These are phyloP conservation scores for Ciborinia camelliae DNA, from an alignment of 2,329 filamentous ascomycete genomes.

Conservation along the genomic window DNA sequence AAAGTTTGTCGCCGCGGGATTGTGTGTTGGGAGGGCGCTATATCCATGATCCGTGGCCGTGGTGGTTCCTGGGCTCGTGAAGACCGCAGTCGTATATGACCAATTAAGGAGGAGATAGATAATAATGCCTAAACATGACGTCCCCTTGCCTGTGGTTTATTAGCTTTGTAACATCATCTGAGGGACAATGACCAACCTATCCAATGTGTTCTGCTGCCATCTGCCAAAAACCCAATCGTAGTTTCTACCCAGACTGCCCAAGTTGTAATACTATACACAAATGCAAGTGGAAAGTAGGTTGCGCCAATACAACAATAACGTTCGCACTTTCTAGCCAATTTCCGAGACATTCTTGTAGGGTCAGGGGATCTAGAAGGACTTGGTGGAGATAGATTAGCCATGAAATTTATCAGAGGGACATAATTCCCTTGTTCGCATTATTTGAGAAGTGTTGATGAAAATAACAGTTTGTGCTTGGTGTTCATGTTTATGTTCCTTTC, in stretches of 20 bases:
- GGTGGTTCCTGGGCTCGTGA: constrained; percentile 79
- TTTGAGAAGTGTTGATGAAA: constrained; percentile 5
- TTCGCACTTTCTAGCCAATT: constrained; percentile 69
- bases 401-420: constrained; percentile 22
- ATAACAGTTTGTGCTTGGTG: not conserved
- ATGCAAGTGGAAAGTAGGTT: constrained; percentile 81
- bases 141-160: constrained; percentile 45
- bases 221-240: constrained; percentile 61
- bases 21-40: constrained; percentile 72
- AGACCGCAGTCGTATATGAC: constrained; percentile 90
- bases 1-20: constrained; percentile 63
- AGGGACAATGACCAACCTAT: constrained; percentile 47
- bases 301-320: constrained; percentile 76
- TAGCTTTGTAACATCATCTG: constrained; percentile 7
- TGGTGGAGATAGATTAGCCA: constrained; percentile 30
- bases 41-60: constrained; percentile 63
- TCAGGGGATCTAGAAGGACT: constrained; percentile 37
- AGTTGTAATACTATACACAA: constrained; percentile 85
- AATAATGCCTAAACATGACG: constrained; percentile 61
- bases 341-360: constrained; percentile 49
- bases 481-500: not conserved
- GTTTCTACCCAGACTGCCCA: constrained; percentile 91
- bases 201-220: constrained; percentile 47
- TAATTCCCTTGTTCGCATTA: constrained; percentile 3
- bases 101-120: constrained; percentile 80